These are phyloP conservation scores for Cryptosporidium baileyi DNA, from an alignment of 169 alveolate species.

Conservation along the genomic window DNA sequence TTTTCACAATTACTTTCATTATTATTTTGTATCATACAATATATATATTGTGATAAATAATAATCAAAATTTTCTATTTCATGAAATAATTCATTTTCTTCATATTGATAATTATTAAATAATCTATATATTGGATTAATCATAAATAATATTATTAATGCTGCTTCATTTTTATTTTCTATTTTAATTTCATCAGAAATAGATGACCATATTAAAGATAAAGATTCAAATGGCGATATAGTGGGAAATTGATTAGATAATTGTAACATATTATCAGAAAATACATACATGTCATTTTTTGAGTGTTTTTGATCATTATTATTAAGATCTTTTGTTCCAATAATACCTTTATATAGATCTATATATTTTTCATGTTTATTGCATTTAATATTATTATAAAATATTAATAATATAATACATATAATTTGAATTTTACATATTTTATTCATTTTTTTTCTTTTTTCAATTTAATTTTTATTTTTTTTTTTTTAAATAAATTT, in stretches of 20 bases:
- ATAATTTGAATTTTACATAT: slow-evolving; percentile 14
- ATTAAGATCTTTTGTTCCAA: slow-evolving; percentile 32
- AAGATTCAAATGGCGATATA: slow-evolving; percentile 34
- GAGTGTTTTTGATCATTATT: slow-evolving; percentile 17
- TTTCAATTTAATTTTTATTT: neutral
- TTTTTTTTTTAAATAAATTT: neutral
- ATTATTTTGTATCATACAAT: slow-evolving; percentile 35
- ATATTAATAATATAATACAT: neutral
- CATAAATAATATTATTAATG: slow-evolving; percentile 20
- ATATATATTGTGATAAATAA: slow-evolving; percentile 19
- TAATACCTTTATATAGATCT: neutral
- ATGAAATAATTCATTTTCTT: neutral
- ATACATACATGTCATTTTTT: slow-evolving; percentile 24
- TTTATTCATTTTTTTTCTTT: slow-evolving; percentile 10
- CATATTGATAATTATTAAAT: neutral
- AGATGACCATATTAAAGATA: slow-evolving; percentile 45
- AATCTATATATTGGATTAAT: slow-evolving; percentile 24
- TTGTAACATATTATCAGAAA: slow-evolving; percentile 43
- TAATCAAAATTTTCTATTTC: slow-evolving; percentile 16
- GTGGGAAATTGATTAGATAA: slow-evolving; percentile 52
- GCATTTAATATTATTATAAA: neutral
- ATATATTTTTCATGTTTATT: neutral
- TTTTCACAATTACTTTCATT: slow-evolving; percentile 6
- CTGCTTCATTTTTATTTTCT: slow-evolving; percentile 29
- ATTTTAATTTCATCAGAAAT: slow-evolving; percentile 8